A percentile compares a stretch with the other conserved stretches of the same genome.
These are phyloP conservation scores for Globisporangium cylindrosporum DNA, from an alignment of 352 stramenopile species.

Conservation along the genomic window DNA sequence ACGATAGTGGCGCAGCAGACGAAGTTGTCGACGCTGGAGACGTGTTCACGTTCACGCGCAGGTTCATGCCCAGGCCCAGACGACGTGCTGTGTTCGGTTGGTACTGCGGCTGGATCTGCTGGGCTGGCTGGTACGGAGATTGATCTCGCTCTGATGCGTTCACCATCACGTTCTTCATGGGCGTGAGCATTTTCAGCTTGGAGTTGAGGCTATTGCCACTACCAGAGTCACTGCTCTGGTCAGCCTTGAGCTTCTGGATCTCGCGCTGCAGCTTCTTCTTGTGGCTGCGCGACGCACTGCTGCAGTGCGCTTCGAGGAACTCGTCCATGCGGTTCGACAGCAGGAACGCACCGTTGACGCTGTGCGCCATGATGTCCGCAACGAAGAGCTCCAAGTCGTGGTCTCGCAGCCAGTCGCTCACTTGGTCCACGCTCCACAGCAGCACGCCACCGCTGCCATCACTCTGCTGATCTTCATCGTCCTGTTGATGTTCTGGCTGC, in stretches of 20 bases:
- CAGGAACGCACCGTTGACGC: slow-evolving; percentile 52
- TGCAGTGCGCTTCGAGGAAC: slow-evolving; percentile 49
- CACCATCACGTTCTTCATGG: slow-evolving; percentile 5
- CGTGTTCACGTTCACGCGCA: slow-evolving; percentile 53
- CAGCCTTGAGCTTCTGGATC: slow-evolving; percentile 64
- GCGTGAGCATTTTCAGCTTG: slow-evolving; percentile 1
- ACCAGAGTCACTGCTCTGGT: slow-evolving; percentile 4
- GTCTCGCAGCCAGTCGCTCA: slow-evolving; percentile 57
- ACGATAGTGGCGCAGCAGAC: neutral
- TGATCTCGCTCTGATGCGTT: neutral
- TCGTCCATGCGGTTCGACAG: slow-evolving; percentile 38
- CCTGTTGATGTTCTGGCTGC: neutral
- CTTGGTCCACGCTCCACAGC: slow-evolving; percentile 38
- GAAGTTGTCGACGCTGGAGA: slow-evolving; percentile 10
- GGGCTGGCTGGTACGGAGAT: neutral
- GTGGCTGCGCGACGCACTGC: slow-evolving; percentile 50
- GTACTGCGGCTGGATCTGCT: neutral
- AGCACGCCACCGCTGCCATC: neutral
- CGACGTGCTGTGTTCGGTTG: slow-evolving; percentile 30
- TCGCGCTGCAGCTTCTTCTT: slow-evolving; percentile 82
- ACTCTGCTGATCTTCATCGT: neutral
- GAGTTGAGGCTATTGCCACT: neutral
- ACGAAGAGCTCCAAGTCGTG: slow-evolving; percentile 64
- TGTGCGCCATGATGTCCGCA: slow-evolving; percentile 30
- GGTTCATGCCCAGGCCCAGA: slow-evolving; percentile 30